phyloP scores from a whole-genome alignment of 768 basidiomycete genomes.

The Astraeus odoratus region DNA sequence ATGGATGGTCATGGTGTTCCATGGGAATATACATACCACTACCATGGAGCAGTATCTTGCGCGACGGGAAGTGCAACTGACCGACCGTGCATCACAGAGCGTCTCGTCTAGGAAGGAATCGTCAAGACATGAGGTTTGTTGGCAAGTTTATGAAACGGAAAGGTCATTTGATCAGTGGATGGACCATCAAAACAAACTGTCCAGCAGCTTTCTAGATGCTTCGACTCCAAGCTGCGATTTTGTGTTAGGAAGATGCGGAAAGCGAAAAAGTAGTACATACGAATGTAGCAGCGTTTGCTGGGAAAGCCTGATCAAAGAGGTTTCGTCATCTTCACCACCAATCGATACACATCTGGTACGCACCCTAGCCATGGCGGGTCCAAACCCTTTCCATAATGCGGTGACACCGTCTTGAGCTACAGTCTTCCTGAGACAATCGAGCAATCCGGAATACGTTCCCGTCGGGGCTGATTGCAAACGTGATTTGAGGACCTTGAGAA shows the following conservation, averaged over 20 bases:
- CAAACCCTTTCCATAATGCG: slow-evolving; percentile 96
- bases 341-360: slow-evolving; percentile 16
- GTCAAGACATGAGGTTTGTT: neutral
- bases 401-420: slow-evolving; percentile 80
- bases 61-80: too few relatives aligned
- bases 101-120: neutral
- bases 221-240: slow-evolving; percentile 79
- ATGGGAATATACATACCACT: too few relatives aligned
- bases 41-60: too few relatives aligned
- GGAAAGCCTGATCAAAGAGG: slow-evolving; percentile 74
- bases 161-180: neutral
- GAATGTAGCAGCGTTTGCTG: slow-evolving; percentile 93
- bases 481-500: slow-evolving; percentile 82
- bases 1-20: too few relatives aligned
- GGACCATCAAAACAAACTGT: slow-evolving; percentile 46
- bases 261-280: slow-evolving; percentile 39
- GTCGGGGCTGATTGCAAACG: slow-evolving; percentile 93
- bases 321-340: slow-evolving; percentile 2
- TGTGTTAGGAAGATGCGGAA: neutral
- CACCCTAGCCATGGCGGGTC: slow-evolving; percentile 92
- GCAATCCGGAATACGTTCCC: slow-evolving; percentile 91
- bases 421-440: slow-evolving; percentile 90
- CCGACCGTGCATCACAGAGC: too few relatives aligned
- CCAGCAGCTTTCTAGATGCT: slow-evolving; percentile 76
- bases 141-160: neutral